These are phyloP conservation scores for Trichoderma semiorbis DNA, from an alignment of 2,329 filamentous ascomycete species.

Conservation along the genomic window DNA sequence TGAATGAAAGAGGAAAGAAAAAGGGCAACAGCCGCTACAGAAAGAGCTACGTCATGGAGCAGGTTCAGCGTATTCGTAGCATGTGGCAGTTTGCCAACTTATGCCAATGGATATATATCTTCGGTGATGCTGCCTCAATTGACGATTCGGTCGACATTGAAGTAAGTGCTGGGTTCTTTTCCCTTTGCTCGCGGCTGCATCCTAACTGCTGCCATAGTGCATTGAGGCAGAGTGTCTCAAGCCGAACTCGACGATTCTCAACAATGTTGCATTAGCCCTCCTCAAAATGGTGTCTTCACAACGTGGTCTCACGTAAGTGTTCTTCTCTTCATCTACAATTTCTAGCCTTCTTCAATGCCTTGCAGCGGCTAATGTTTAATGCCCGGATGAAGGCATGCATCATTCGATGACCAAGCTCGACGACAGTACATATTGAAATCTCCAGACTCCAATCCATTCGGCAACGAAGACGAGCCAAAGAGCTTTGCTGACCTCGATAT, in stretches of 20 bases:
- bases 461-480: constrained; percentile 66
- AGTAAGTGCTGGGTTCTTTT: constrained; percentile 47
- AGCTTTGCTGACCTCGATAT: constrained; percentile 80
- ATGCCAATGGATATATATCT: constrained; percentile 89
- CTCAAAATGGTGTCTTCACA: constrained; percentile 94
- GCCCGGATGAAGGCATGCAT: constrained; percentile 60
- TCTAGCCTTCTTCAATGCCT: not conserved
- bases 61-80: constrained; percentile 61
- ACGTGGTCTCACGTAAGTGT: constrained; percentile 79
- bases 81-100: constrained; percentile 96
- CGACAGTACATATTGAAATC: constrained; percentile 84
- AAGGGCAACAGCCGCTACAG: not conserved
- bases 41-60: constrained; percentile 30
- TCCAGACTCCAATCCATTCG: constrained; percentile 79
- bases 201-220: constrained; percentile 53
- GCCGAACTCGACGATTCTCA: constrained; percentile 68
- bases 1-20: not conserved
- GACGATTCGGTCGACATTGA: constrained; percentile 86
- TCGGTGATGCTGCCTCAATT: constrained; percentile 85
- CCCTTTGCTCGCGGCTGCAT: not conserved
- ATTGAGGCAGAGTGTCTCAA: constrained; percentile 86
- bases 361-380: constrained; percentile 21
- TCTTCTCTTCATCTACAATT: not conserved
- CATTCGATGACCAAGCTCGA: constrained; percentile 90
- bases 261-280: constrained; percentile 78